Base-by-base conservation (phyloP, 306 rosid genomes). In the Hippophae gyantsensis region DNA sequence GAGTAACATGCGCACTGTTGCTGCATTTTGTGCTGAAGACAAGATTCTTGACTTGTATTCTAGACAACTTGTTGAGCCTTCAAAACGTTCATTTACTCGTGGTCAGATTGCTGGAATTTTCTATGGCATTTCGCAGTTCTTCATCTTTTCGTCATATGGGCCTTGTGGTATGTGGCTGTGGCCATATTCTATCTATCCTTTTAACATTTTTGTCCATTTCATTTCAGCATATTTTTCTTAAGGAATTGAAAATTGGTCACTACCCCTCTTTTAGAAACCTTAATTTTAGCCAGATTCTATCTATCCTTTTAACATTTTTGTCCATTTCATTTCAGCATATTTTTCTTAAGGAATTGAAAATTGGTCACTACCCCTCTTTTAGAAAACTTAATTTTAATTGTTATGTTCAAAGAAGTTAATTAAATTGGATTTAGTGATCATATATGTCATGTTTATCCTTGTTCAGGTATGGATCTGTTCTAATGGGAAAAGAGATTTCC, bases 71-170 rank as follows among this genome's bases (percentile, higher is more conserved):
- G 74, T 83, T 43, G 95, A 69, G 67, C 98, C 96, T 54, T 92
- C 95, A 2, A 87, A 66, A 71, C 86, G 70, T 13, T 81, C 98
- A 7, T 82, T 92, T 66, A 74, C 64, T 42, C 80, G 96, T 18
- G 96, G 98, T 43, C 98, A 92, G 84, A 87, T 92, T 57, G 92
- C 98, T 9, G 96, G 98, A 59, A 43, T 87, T 57, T 85, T 83
- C 76, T 92, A 83, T 61, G 98, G 98, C 54, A 62, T 87, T 60
- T 81, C 93, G 13, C 98, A 87, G 68, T 85, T 92, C 85, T 92
- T 92, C 87, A 87, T 92, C 74, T 87, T 83, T 79, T 92, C 96
- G 55, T 92, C 96, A 42, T 92, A 92, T 57, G 96, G 53, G 96
- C 98, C 81, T 83, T 92, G 61, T 92, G 98, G 96, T 92, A 83